Evolutionary conservation across 139 green algal genomes (phyloP), one percentile per base, ranked within the genome.

Genomic region (Astrephomene gubernaculifera): DNA sequence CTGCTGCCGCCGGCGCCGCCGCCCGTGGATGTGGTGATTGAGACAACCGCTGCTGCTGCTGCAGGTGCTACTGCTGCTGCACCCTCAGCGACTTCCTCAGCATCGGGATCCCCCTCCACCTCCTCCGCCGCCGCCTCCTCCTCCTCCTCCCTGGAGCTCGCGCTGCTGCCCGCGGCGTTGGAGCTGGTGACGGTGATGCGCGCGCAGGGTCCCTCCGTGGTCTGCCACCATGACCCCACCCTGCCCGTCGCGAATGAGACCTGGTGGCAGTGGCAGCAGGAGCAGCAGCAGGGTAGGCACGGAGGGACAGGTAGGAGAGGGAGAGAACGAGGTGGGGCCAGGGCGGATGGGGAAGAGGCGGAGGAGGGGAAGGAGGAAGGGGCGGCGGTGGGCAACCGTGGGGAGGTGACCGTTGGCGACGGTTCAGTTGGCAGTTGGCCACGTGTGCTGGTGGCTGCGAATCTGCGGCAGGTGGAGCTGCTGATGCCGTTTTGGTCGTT

Each of bases 381-480:
- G 14, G 65, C 7, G 35, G 14, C 2, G 25, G 61, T 29, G 2
- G 67, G 38, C 38, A 57, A 57, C 49, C 49, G 12, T 57, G 49
- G 17, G 17, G 49, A 57, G 49, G 49, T 57, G 14, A 17, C 49
- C 49, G 17, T 12, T 17, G 14, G 17, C 49, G 17, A 57, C 14
- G 17, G 17, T 57, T 25, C 49, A 57, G 17, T 12, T 57, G 49
- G 41, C 41, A 7, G 65, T 17, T 79, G 49, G 72, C 72, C 72
- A 1, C 35, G 33, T 0, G 52, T 81, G 24, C 72, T 81, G 52
- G 52, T 81, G 2, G 72, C 72, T 0, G 72, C 72, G 4, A 81
- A 81, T 52, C 72, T 81, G 33, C 70, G 29, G 27, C 44, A 79
- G 45, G 45, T 53, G 52, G 72, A 81, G 72, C 72, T 81, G 52